phyloP scores from a whole-genome alignment of 169 alveolate genomes.

The Cryptosporidium sp. region DNA sequence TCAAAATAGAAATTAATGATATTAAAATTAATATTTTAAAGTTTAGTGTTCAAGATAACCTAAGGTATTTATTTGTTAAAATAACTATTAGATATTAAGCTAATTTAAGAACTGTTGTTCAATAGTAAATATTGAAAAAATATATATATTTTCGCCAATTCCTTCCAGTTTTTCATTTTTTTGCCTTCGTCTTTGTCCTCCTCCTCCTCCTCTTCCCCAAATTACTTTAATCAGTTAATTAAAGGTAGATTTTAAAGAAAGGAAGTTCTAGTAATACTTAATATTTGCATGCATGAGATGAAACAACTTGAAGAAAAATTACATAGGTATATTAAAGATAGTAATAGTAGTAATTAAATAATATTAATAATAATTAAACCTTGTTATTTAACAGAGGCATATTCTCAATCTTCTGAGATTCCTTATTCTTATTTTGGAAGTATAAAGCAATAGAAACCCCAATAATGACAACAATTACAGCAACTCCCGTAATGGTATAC shows the following conservation, averaged over 20 bases:
- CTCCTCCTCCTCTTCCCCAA: no score
- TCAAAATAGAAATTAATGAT: background rate
- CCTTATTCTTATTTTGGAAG: constrained; percentile 55
- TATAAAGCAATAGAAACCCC: constrained; percentile 70
- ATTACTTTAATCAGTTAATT: no score
- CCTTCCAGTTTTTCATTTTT: no score
- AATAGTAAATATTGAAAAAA: no score
- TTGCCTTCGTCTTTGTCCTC: no score
- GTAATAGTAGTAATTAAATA: background rate
- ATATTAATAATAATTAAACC: constrained; percentile 3
- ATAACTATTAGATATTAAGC: background rate
- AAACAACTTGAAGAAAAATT: no score
- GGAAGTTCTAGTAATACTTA: no score
- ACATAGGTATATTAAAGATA: background rate
- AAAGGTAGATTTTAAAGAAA: no score
- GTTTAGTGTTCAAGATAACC: no score
- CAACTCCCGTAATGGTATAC: constrained; percentile 62
- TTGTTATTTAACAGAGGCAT: constrained; percentile 39
- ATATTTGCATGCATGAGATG: no score
- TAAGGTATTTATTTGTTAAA: background rate
- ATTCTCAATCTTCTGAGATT: constrained; percentile 34
- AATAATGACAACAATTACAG: constrained; percentile 47
- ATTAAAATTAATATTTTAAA: background rate
- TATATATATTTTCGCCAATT: no score
- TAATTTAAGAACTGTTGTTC: no score